Base-by-base conservation (phyloP, 345 rosid genomes). In the Raphanus raphanistrum region DNA sequence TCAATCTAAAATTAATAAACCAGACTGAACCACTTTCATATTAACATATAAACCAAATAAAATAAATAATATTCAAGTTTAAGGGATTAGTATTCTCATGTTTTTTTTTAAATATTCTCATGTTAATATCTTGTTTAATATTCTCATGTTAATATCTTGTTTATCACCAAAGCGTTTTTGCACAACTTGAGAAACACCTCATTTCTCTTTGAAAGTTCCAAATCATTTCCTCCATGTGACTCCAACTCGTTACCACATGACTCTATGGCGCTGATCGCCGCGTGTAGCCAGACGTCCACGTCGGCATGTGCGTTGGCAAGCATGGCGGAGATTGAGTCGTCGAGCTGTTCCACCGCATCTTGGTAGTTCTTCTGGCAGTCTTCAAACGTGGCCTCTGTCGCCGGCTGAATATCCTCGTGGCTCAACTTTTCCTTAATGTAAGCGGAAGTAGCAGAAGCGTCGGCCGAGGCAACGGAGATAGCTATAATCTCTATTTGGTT, bases 281-380 rank as follows among this genome's bases (percentile, higher is more conserved):
- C 83, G 1, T 33, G 8, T 8, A 90, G 75, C 91, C 86, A 88
- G 1, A 59, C 48, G 1, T 36, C 62, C 7, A 84, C 85, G 27
- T 90, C 90, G 0, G 63, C 16, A 6, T 75, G 78, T 9, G 84
- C 86, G 25, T 81, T 25, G 0, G 82, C 83, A 3, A 85, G 58
- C 79, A 89, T 64, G 0, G 88, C 88, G 0, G 89, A 85, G 15
- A 85, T 8, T 0, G 91, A 82, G 60, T 85, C 85, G 1, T 89
- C 92, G 2, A 92, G 88, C 76, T 89, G 93, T 70, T 84, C 74
- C 2, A 74, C 79, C 0, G 89, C 92, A 41, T 89, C 92, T 6
- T 66, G 32, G 76, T 87, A 90, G 3, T 73, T 61, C 4, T 92
- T 88, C 11, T 65, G 67, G 75, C 96, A 94, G 25, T 94, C 93